phyloP scores from a whole-genome alignment of 2,329 filamentous ascomycete species.

The Alternaria sp. region DNA sequence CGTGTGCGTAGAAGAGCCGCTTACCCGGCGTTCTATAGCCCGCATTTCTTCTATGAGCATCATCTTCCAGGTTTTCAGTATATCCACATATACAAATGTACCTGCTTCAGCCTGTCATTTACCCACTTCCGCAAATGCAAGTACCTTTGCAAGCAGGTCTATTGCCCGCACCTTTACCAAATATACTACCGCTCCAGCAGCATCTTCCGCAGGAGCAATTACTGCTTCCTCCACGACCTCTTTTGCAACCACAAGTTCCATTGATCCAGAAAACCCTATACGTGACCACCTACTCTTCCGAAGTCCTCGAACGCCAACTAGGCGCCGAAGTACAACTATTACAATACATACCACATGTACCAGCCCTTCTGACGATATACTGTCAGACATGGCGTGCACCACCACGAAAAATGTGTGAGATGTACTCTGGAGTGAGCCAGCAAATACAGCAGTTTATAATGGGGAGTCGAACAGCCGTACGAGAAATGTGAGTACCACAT shows the following conservation, averaged over 20 bases:
- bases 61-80: neutral
- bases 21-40: neutral
- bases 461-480: conserved; percentile 9
- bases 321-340: neutral
- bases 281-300: conserved; percentile 7
- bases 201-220: neutral
- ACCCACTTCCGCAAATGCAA: neutral
- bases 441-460: conserved; percentile 22
- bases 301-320: neutral
- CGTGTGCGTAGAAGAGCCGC: neutral
- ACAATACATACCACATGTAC: neutral
- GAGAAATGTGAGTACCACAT: conserved; percentile 5
- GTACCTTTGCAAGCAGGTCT: neutral
- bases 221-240: neutral
- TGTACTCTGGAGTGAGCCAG: conserved; percentile 23
- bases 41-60: neutral
- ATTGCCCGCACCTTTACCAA: neutral
- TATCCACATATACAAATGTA: neutral
- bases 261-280: neutral
- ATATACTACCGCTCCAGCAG: neutral
- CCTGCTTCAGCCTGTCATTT: neutral
- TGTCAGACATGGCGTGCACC: conserved; percentile 19
- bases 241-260: neutral
- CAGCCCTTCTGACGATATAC: conserved; percentile 1
- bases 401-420: conserved; percentile 16